Evolutionary conservation across 2,329 filamentous ascomycete species (phyloP), one percentile per base, ranked within the genome.

Genomic region (Neopestalotiopsis sp.): DNA sequence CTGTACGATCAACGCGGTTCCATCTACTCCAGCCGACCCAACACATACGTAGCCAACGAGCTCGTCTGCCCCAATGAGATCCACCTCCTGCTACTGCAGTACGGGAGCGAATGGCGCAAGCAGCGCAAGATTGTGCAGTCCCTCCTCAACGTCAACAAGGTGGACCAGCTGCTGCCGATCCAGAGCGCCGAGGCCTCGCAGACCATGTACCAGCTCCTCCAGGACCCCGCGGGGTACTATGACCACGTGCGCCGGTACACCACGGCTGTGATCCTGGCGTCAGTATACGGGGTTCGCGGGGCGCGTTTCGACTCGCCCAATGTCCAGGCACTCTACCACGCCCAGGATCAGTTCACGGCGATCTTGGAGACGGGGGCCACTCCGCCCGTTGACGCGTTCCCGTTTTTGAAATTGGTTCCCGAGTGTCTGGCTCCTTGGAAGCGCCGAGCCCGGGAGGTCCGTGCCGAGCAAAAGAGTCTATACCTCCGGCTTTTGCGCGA

Each of bases 301-400:
- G 49, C 56, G 9, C 63, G 68, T 4, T 65, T 67, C 1, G 60
- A 69, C 10, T 57, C 62, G 10, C 30, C 58, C 34, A 30, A 67
- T 14, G 38, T 65, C 32, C 20, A 69, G 2, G 34, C 49, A 30
- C 68, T 71, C 60, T 69, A 66, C 66, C 24, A 68, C 34, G 61
- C 57, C 45, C 69, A 71, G 34, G 57, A 69, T 10, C 45, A 67
- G 40, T 71, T 69, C 66, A 24, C 68, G n/a, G 38, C 65, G 1
- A 32, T 71, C 9, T 60, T 71, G 24, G 64, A 61, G 40, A 69
- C 66, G 24, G 70, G 68, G 6, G 40, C 56, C 13, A 57, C 67
- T 4, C 69, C 70, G 1, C 70, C 67, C 1, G 68, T 71, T n/a
- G 69, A 67, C 13, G 61, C 68, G 32, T 69, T 70, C 61, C 70